These are phyloP conservation scores for Colletotrichum tropicicola DNA, from an alignment of 2,329 filamentous ascomycete species.

Conservation along the genomic window DNA sequence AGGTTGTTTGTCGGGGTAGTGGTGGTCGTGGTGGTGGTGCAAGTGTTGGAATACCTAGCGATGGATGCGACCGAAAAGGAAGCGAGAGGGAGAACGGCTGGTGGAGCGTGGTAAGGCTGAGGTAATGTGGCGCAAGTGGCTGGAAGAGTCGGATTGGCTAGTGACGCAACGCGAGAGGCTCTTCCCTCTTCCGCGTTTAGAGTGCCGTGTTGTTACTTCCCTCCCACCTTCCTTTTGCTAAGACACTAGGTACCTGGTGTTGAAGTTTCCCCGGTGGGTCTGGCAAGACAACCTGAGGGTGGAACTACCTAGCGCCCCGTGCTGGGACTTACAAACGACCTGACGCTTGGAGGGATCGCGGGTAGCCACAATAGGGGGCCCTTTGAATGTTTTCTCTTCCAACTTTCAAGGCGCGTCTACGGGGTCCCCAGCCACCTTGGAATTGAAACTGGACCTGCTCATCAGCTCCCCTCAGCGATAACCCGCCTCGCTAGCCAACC, in stretches of 20 bases:
- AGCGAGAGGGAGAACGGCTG: too few relatives aligned
- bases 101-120: not conserved
- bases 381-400: slow-evolving; percentile 1
- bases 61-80: not conserved
- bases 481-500: not conserved
- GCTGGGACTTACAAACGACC: slow-evolving; percentile 3
- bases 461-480: slow-evolving; percentile 4
- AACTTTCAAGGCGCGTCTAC: not conserved
- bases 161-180: slow-evolving; percentile 21
- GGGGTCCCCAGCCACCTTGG: slow-evolving; percentile 16
- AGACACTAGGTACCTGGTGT: too few relatives aligned
- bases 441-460: slow-evolving; percentile 22
- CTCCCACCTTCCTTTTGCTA: not conserved
- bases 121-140: not conserved
- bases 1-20: not conserved
- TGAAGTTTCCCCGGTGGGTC: slow-evolving; percentile 5
- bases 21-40: not conserved
- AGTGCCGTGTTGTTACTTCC: not conserved
- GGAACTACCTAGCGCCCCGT: slow-evolving; percentile 8
- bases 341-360: slow-evolving; percentile 1
- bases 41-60: not conserved
- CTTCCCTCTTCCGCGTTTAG: not conserved
- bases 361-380: slow-evolving; percentile 29
- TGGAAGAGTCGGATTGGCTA: not conserved
- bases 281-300: not conserved